phyloP scores from a whole-genome alignment of 495 filamentous ascomycete genomes.

The Penicillium alfredii region DNA sequence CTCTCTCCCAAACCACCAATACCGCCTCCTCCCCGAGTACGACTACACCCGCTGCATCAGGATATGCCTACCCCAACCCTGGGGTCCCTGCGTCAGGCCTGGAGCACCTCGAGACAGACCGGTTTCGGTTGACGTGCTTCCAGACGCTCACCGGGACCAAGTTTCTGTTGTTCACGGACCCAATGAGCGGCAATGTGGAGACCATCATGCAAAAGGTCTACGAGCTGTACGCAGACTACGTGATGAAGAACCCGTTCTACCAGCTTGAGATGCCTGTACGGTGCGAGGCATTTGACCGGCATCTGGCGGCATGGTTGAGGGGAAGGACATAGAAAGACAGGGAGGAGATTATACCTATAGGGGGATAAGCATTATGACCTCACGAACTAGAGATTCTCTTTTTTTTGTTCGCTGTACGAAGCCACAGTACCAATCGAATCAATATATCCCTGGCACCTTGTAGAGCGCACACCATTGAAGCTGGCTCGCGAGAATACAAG shows the following conservation, averaged over 20 bases:
- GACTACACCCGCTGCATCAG: conserved; percentile 20
- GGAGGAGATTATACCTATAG: conserved; percentile 1
- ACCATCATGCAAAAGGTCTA: conserved; percentile 75
- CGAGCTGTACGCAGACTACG: conserved; percentile 92
- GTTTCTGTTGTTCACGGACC: conserved; percentile 93
- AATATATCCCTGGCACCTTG: conserved; percentile 14
- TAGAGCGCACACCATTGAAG: conserved; percentile 8
- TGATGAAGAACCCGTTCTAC: conserved; percentile 99
- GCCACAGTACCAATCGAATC: conserved; percentile 21
- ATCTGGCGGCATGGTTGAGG: conserved; percentile 51
- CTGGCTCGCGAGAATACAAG: conserved; percentile 26
- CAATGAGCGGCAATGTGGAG: conserved; percentile 82
- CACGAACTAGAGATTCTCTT: conserved; percentile 24
- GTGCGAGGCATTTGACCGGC: conserved; percentile 89
- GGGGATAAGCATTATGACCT: conserved; percentile 23
- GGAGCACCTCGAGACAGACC: conserved; percentile 84
- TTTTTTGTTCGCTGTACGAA: conserved; percentile 9
- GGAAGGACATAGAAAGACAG: conserved; percentile 23
- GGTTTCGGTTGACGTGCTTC: conserved; percentile 93
- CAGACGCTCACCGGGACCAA: conserved; percentile 90
- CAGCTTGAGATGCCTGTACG: conserved; percentile 94
- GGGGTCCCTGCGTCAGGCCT: conserved; percentile 56
- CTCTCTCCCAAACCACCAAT: conserved; percentile 26
- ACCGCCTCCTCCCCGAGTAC: conserved; percentile 20
- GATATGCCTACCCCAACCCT: conserved; percentile 42